Evolutionary conservation across 202 grass and related monocot species (phyloP), one percentile per base, ranked within the genome.

Genomic region (Setaria italica): DNA sequence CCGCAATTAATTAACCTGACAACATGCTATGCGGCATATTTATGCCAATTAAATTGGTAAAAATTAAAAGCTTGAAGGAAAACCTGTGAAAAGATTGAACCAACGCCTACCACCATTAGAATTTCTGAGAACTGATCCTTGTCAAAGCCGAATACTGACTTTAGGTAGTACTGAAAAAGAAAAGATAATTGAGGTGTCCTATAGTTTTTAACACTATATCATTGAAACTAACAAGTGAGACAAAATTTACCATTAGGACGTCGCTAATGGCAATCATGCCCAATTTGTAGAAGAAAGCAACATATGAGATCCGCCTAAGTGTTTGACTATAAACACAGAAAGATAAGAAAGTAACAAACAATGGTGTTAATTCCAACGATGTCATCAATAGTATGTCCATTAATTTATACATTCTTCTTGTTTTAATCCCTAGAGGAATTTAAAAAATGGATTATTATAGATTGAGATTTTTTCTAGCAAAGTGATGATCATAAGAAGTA

Each of bases 121-220:
- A 97, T 93, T 85, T 95, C 91, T 17, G 92, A 97, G 77, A 95
- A 97, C 71, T 97, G 92, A 74, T 97, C 83, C 81, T 95, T 97
- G 77, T 92, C 83, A 88, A 95, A 97, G 62, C 92, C 89, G 85
- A 95, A 97, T 84, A 92, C 87, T 20, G 84, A 83, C 85, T 95
- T 97, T 34, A 97, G 78, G 69, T 97, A 97, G 49, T 97, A 95
- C 91, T 97, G 85, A 93, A 72, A 74, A 57, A 65, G 47, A 51
- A 84, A 62, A 58, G 9, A 19, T 15, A 64, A 34, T 37, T 81
- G 2, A 80, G 49, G 20, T 15, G 17, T 10, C 56, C 9, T 60
- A 37, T 45, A 77, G 0, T 53, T 80, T 68, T 19, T 70, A 34
- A 85, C 72, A 66, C 41, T 49, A 42, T 78, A 83, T 49, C 11